phyloP scores from a whole-genome alignment of 2,329 filamentous ascomycete genomes.

The Plectosphaerella sp. region DNA sequence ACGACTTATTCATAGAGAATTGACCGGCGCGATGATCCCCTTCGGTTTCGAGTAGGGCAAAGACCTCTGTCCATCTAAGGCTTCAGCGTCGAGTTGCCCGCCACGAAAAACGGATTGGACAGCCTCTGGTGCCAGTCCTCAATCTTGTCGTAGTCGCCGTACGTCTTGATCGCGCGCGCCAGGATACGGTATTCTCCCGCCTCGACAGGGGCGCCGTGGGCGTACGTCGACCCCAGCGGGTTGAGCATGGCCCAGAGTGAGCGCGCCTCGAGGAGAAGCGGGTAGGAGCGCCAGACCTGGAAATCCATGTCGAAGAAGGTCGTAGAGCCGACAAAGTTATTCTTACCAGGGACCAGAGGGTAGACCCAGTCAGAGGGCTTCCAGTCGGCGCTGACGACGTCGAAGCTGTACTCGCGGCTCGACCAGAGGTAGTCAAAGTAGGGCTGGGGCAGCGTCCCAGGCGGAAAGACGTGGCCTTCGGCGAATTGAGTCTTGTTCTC shows the following conservation, averaged over 20 bases:
- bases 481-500: slow-evolving; percentile 27
- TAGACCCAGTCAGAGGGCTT: slow-evolving; percentile 9
- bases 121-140: slow-evolving; percentile 13
- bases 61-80: too few species aligned
- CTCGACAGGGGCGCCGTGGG: slow-evolving; percentile 8
- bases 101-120: slow-evolving; percentile 1
- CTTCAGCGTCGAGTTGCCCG: too few species aligned
- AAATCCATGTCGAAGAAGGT: background rate
- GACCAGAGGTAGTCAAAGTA: slow-evolving; percentile 13
- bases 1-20: too few species aligned
- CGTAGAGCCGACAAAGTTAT: slow-evolving; percentile 3
- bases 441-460: slow-evolving; percentile 5
- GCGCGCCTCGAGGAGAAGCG: background rate
- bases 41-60: too few species aligned
- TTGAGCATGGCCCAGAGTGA: background rate
- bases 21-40: too few species aligned
- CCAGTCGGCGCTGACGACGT: slow-evolving; percentile 1
- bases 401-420: slow-evolving; percentile 9
- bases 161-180: slow-evolving; percentile 11
- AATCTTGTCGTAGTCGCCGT: slow-evolving; percentile 10
- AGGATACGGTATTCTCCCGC: slow-evolving; percentile 13
- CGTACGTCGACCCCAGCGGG: slow-evolving; percentile 2
- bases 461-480: slow-evolving; percentile 12
- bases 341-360: slow-evolving; percentile 2
- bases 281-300: slow-evolving; percentile 1